phyloP scores from a whole-genome alignment of 768 basidiomycete species.

The Mycena haematopus region DNA sequence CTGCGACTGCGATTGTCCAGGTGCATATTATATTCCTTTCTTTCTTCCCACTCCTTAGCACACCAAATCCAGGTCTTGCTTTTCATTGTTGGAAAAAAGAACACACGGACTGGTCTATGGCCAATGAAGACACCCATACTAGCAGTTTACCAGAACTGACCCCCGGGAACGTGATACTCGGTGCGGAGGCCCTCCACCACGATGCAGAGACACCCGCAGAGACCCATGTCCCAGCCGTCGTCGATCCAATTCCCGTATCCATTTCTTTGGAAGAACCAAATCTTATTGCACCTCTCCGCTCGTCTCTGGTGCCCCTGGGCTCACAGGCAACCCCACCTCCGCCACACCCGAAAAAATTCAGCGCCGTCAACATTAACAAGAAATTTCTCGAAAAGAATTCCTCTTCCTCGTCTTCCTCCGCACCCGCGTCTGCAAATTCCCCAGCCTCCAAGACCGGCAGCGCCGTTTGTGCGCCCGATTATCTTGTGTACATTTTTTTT shows the following conservation, averaged over 20 bases:
- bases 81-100: conserved; percentile 2
- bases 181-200: background rate
- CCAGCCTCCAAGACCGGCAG: conserved; percentile 57
- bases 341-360: conserved; percentile 81
- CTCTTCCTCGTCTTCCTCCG: conserved; percentile 58
- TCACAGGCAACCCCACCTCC: conserved; percentile 48
- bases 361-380: conserved; percentile 92
- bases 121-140: conserved; percentile 60
- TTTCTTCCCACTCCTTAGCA: background rate
- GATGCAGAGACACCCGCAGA: conserved; percentile 6
- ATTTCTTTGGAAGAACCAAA: conserved; percentile 20
- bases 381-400: conserved; percentile 91
- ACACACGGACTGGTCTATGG: conserved; percentile 64
- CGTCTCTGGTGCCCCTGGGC: conserved; percentile 54
- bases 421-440: conserved; percentile 50
- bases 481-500: conserved; percentile 14
- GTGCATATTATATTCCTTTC: conserved; percentile 1
- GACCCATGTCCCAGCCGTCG: too few relatives aligned
- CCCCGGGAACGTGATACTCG: conserved; percentile 29
- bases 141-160: conserved; percentile 53
- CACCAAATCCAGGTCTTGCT: conserved; percentile 2
- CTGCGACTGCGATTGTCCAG: background rate
- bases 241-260: background rate
- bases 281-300: conserved; percentile 40
- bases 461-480: conserved; percentile 55